Base-by-base conservation (phyloP, 805 yeast genomes). In the Hanseniaspora opuntiae region DNA sequence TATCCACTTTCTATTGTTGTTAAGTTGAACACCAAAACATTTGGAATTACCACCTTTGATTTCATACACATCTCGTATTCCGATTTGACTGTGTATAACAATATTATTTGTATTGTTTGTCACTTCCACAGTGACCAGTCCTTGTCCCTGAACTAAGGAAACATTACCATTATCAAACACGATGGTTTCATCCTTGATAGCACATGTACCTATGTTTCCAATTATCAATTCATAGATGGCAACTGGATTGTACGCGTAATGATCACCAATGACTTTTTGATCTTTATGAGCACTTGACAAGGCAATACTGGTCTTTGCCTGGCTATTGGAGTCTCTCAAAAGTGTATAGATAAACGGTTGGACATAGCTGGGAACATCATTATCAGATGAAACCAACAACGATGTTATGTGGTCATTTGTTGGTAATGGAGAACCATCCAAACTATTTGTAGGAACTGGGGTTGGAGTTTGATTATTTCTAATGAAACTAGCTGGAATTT, bases 401-500 rank as follows among this genome's bases (percentile, higher is more conserved):
- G 64, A 55, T 2, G 62, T 62, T 36, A 61, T 59, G 1, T 54
- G 56, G 48, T 61, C 57, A 3, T 47, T 44, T 10, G 59, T 40
- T 4, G 51, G 47, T 16, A 62, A 52, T 2, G 49, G 46, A 19
- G 39, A 24, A 6, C 30, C 12, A 61, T 62, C 20, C 57, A 40
- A 30, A 61, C 56, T 42, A 58, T 62, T 8, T 58, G 20, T 11
- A 72, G 73, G 20, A 65, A 60, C 28, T 59, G 61, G 47, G 68
- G 73, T 1, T 52, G 45, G 22, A 59, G 57, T 56, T 56, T 79
- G n/a, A 67, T 51, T 1, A 67, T 56, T 19, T 73, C 68, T 3
- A 82, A 82, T 24, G 69, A 71, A 11, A 61, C 65, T 1, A 67
- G 63, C 3, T 75, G 65, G 48, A 79, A 70, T 51, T 76, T 70